These are phyloP conservation scores for Coemansia pectinata DNA, from an alignment of 192 early-diverging fungal genomes.

Conservation along the genomic window DNA sequence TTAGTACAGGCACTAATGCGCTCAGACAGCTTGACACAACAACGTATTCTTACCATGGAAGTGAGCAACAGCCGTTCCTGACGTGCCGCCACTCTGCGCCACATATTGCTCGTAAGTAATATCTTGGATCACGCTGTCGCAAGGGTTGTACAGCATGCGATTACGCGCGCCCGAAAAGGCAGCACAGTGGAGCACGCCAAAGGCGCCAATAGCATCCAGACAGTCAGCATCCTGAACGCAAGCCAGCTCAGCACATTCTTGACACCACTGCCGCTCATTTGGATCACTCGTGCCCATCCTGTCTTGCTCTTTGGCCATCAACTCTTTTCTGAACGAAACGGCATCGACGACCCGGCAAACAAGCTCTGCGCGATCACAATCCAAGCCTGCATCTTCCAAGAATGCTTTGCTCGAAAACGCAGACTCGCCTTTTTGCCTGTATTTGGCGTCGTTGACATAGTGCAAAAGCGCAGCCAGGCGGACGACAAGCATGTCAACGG, in stretches of 20 bases:
- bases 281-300: conserved; percentile 14
- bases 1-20: background rate
- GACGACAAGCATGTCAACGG: conserved; percentile 59
- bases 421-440: conserved; percentile 45
- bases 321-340: conserved; percentile 68
- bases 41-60: conserved; percentile 59
- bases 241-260: conserved; percentile 60
- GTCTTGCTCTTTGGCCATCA: conserved; percentile 53
- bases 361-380: conserved; percentile 46
- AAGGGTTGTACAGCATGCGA: conserved; percentile 58
- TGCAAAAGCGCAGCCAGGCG: conserved; percentile 70
- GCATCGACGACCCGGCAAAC: conserved; percentile 62
- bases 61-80: conserved; percentile 63
- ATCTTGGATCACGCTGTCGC: conserved; percentile 50
- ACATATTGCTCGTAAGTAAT: conserved; percentile 67
- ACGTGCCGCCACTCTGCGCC: conserved; percentile 47
- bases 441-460: conserved; percentile 71
- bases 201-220: conserved; percentile 72
- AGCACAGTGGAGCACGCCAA: conserved; percentile 71
- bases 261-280: conserved; percentile 55
- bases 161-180: conserved; percentile 69
- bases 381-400: conserved; percentile 48
- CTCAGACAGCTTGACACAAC: background rate
- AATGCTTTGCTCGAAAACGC: conserved; percentile 56
- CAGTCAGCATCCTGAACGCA: conserved; percentile 76